Conservation (phyloP, 2,329 filamentous ascomycete species). For the Chrysosporium queenslandicum region DNA sequence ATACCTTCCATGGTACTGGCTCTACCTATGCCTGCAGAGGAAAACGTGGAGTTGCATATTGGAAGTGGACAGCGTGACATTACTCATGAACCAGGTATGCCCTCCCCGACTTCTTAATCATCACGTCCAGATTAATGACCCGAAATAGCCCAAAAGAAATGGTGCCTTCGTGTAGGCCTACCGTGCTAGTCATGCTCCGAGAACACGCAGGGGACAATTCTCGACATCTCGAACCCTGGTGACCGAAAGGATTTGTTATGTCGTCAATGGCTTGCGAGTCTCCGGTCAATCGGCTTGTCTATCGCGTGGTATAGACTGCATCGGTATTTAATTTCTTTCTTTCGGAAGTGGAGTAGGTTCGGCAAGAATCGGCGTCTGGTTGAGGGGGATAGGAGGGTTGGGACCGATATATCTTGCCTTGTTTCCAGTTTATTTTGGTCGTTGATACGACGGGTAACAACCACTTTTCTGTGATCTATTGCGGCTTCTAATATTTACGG, state of each 20-base stretch:
- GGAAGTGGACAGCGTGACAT: slow-evolving; percentile 1
- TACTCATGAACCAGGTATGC: neutral
- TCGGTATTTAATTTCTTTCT: too few relatives aligned
- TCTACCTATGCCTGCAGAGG: slow-evolving; percentile 16
- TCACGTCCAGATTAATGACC: slow-evolving; percentile 23
- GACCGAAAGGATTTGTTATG: neutral
- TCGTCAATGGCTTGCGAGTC: neutral
- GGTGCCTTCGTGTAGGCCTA: slow-evolving; percentile 29
- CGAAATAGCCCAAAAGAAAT: slow-evolving; percentile 22
- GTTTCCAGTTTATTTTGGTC: neutral
- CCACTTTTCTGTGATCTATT: too few relatives aligned
- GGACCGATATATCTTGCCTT: neutral
- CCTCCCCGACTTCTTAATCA: slow-evolving; percentile 13
- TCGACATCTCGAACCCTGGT: neutral
- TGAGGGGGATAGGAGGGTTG: neutral
- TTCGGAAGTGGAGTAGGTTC: too few relatives aligned
- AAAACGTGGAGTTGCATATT: neutral
- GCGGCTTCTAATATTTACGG: too few relatives aligned
- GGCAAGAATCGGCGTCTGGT: too few relatives aligned
- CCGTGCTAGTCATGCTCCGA: slow-evolving; percentile 28
- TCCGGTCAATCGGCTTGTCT: neutral
- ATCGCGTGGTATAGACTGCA: too few relatives aligned
- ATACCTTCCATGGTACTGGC: slow-evolving; percentile 27
- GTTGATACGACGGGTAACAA: too few relatives aligned
- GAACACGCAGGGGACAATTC: neutral